Base-by-base conservation (phyloP, 2,329 filamentous ascomycete genomes). In the Aspergillus fumigatiaffinis region DNA sequence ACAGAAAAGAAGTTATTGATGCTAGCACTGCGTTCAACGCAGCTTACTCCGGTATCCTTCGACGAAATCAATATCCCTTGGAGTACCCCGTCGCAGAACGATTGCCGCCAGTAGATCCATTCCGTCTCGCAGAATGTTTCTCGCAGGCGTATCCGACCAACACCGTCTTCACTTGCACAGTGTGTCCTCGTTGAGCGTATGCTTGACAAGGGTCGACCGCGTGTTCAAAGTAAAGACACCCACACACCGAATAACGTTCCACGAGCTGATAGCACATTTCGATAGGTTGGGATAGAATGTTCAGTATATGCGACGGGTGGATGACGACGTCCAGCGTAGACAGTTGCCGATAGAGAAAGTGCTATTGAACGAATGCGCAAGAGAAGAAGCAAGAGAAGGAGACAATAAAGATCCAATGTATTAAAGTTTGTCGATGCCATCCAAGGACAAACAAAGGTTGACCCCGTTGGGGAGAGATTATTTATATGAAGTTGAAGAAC, bases 141-240 rank as follows among this genome's bases (percentile, higher is more conserved):
- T 78, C 73, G 76, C 92, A 96, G 53, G 88, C 83, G 70, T 94
- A 94, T 52, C 92, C 92, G 25, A 96, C 91, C 21, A 90, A 80
- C 52, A 96, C 89, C 6, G 84, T 89, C 71, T 88, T 87, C 68
- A 90, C 87, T 64, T 91, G 85, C 56, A 92, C 79, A 49, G 68
- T 67, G 69, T 96, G 92, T 50, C 88, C 88, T 51, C 85, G 84
- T 58, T 88, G 86, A 59, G 88, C 89, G 71, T 91, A 91, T 38
- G 85, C 81, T 51, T 86, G 80, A 72, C 92, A 96, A 59, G 89
- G 88, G 70, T 96, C 92, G 66, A 96, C 82, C 50, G 90, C 87
- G 73, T 96, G 92, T 69, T 88, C 83, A 80, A 93, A 91, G 80
- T 96, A 95, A 66, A 93, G 82, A 77, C 92, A 96, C 62, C 87